phyloP scores from a whole-genome alignment of 2,329 filamentous ascomycete species.

The Fusarium aywerte region DNA sequence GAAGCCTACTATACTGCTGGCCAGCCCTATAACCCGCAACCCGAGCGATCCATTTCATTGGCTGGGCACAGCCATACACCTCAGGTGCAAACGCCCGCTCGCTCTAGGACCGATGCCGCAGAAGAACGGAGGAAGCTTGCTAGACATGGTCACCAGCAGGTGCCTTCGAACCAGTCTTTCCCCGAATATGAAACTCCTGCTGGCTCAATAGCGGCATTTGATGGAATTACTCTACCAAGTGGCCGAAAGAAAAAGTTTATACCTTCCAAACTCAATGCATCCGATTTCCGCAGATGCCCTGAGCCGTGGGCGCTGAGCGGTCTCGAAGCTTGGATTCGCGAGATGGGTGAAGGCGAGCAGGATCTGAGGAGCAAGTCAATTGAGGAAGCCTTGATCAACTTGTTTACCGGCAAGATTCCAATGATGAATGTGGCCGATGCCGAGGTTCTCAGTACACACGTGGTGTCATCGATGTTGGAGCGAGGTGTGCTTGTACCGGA shows the following conservation, averaged over 20 bases:
- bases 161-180: slow-evolving; percentile 60
- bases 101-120: slow-evolving; percentile 94
- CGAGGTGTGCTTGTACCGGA: slow-evolving; percentile 83
- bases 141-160: slow-evolving; percentile 61
- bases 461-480: slow-evolving; percentile 82
- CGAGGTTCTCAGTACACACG: slow-evolving; percentile 81
- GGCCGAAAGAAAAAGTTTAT: slow-evolving; percentile 85
- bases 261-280: slow-evolving; percentile 81
- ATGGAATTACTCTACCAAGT: slow-evolving; percentile 84
- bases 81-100: slow-evolving; percentile 80
- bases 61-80: slow-evolving; percentile 85
- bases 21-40: slow-evolving; percentile 55
- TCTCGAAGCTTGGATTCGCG: slow-evolving; percentile 86
- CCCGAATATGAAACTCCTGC: slow-evolving; percentile 67
- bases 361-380: slow-evolving; percentile 88
- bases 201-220: slow-evolving; percentile 71
- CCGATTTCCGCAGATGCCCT: slow-evolving; percentile 83
- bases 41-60: slow-evolving; percentile 82
- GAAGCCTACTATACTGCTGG: slow-evolving; percentile 61
- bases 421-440: slow-evolving; percentile 99
- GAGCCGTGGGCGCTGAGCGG: slow-evolving; percentile 95
- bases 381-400: slow-evolving; percentile 84
- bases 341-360: slow-evolving; percentile 89
- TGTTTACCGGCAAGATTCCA: slow-evolving; percentile 95
- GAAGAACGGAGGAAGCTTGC: slow-evolving; percentile 69